A percentile compares a stretch with the other conserved stretches of the same genome.
Evolutionary conservation across 1,139 yeast genomes (phyloP).

Genomic region (Suhomyces chickasaworum): DNA sequence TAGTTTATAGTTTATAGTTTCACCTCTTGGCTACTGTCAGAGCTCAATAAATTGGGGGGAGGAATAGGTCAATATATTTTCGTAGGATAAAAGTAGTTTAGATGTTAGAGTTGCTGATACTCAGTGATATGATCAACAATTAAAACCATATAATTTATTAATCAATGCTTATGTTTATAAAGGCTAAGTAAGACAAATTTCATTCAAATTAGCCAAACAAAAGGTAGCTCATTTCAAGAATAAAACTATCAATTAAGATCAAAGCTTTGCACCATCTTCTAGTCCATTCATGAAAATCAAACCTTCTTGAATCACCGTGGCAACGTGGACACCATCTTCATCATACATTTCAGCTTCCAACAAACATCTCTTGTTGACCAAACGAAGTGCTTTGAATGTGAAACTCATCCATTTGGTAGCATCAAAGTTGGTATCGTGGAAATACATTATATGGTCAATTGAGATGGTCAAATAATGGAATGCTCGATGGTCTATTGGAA

Average conservation of each 20-base stretch:
- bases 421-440: constrained; percentile 59
- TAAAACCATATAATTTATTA: no score
- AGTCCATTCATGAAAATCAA: constrained; percentile 35
- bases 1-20: no score
- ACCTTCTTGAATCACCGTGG: constrained; percentile 71
- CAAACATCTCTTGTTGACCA: constrained; percentile 57
- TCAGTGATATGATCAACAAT: no score
- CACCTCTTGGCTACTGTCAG: no score
- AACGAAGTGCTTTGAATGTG: constrained; percentile 52
- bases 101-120: no score
- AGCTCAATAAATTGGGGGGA: no score
- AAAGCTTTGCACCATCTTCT: constrained; percentile 21
- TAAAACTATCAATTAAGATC: not conserved
- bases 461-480: constrained; percentile 51
- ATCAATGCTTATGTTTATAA: no score
- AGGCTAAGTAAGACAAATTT: no score
- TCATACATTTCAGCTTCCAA: constrained; percentile 62
- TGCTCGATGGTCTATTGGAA: constrained; percentile 25
- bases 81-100: no score
- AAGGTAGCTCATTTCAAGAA: not conserved
- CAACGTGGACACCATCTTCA: constrained; percentile 55
- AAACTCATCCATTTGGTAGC: constrained; percentile 57
- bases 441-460: constrained; percentile 68
- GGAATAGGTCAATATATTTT: no score
- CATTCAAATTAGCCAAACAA: not conserved